Conservation (phyloP, 768 basidiomycete genomes). For the Suillus subaureus region DNA sequence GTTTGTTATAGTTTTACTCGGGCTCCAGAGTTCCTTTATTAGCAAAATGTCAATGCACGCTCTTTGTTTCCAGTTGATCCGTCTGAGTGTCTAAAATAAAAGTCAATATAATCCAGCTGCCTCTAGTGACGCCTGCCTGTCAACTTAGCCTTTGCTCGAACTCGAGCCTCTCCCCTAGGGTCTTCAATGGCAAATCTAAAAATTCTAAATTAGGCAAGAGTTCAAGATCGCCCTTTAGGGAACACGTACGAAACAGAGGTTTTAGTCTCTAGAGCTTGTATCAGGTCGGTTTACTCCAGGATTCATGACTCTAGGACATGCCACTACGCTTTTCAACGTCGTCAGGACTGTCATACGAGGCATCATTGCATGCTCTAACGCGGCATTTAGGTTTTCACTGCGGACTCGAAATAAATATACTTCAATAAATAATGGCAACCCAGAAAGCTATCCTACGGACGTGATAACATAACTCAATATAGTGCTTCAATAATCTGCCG, state of each 20-base stretch:
- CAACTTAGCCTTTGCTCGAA: not conserved
- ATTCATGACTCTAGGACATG: not conserved
- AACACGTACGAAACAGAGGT: not conserved
- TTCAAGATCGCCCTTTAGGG: not conserved
- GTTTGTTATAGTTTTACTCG: not conserved
- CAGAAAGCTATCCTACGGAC: not conserved
- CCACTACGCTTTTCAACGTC: not conserved
- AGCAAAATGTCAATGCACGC: slow-evolving; percentile 3
- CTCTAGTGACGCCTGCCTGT: not conserved
- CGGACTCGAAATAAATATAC: not conserved
- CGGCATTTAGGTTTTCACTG: not conserved
- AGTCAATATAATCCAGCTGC: not conserved
- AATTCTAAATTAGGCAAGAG: not conserved
- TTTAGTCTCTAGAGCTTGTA: not conserved
- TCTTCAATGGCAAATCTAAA: not conserved
- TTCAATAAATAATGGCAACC: not conserved
- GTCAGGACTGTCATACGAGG: not conserved
- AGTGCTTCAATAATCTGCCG: slow-evolving; percentile 39
- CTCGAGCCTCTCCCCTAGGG: not conserved
- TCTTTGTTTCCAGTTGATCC: not conserved
- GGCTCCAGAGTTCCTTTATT: not conserved
- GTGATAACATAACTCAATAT: not conserved
- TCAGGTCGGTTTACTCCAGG: not conserved
- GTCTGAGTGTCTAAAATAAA: not conserved
- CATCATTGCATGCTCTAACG: not conserved